Conservation (phyloP, 257 asterid genomes). For the Fraxinus americana region DNA sequence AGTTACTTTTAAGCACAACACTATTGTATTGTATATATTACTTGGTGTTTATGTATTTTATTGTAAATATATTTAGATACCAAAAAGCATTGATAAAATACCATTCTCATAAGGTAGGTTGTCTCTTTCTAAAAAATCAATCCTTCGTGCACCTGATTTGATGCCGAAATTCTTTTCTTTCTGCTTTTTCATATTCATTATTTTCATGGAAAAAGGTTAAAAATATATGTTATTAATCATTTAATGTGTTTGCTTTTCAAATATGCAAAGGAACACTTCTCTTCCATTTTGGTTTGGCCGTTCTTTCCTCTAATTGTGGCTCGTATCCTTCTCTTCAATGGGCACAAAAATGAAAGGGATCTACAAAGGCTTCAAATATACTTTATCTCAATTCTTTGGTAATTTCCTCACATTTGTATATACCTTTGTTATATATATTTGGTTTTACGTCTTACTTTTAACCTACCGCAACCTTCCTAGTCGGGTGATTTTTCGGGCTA, state of each 20-base stretch:
- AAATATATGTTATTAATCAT: background rate
- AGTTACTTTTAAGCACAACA: background rate
- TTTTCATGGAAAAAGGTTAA: constrained; percentile 12
- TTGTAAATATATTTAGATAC: no score
- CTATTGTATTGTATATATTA: no score
- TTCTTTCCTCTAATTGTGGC: constrained; percentile 27
- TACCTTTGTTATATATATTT: background rate
- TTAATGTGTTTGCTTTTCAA: constrained; percentile 28
- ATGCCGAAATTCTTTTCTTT: constrained; percentile 31
- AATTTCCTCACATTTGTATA: background rate
- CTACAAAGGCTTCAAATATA: constrained; percentile 63
- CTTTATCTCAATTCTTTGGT: constrained; percentile 66
- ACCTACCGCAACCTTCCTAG: background rate
- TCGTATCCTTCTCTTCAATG: constrained; percentile 37
- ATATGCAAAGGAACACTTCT: constrained; percentile 13
- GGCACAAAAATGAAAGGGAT: constrained; percentile 75
- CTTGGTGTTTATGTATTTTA: no score
- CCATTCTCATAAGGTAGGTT: no score
- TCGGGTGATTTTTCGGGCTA: background rate
- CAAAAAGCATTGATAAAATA: no score
- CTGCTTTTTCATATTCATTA: constrained; percentile 8
- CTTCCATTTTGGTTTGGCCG: background rate
- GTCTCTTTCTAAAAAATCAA: background rate
- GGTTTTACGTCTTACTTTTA: background rate
- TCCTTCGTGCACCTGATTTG: constrained; percentile 24